phyloP scores from a whole-genome alignment of 371 early-diverging fungal genomes.

The Capillidium heterosporum region DNA sequence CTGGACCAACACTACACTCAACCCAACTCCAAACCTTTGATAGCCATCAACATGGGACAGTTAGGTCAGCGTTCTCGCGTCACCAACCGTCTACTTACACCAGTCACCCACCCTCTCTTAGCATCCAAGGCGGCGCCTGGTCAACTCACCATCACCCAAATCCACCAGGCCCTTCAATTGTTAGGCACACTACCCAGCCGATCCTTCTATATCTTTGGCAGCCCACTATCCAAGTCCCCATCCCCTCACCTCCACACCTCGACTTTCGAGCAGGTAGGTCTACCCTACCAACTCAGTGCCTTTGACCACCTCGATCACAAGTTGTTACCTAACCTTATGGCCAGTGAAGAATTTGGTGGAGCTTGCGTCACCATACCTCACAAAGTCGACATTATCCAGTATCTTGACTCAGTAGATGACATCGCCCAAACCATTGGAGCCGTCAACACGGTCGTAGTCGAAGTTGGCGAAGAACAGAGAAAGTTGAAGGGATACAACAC shows the following conservation, averaged over 20 bases:
- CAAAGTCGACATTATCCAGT: constrained; percentile 63
- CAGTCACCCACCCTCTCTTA: constrained; percentile 74
- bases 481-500: constrained; percentile 77
- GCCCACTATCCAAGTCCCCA: constrained; percentile 73
- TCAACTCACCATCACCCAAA: constrained; percentile 71
- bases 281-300: constrained; percentile 55
- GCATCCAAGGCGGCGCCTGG: constrained; percentile 83
- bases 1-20: constrained; percentile 13
- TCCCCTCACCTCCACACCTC: constrained; percentile 88
- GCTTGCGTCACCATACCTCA: constrained; percentile 90
- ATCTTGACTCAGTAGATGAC: constrained; percentile 46
- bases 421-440: constrained; percentile 78
- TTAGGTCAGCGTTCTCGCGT: constrained; percentile 76
- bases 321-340: constrained; percentile 29
- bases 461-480: constrained; percentile 12
- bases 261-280: constrained; percentile 63
- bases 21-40: constrained; percentile 37
- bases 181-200: constrained; percentile 43
- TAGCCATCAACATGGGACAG: constrained; percentile 88
- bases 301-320: constrained; percentile 34
- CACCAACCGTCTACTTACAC: constrained; percentile 69
- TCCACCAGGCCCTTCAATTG: constrained; percentile 44
- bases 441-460: constrained; percentile 68
- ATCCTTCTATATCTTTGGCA: constrained; percentile 76
- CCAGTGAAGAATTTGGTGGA: constrained; percentile 67